Percentiles rank a stretch among this genome's conserved stretches.
Evolutionary conservation across 352 stramenopile species (phyloP).

Genomic region (Thalassiosira livingstoniorum): DNA sequence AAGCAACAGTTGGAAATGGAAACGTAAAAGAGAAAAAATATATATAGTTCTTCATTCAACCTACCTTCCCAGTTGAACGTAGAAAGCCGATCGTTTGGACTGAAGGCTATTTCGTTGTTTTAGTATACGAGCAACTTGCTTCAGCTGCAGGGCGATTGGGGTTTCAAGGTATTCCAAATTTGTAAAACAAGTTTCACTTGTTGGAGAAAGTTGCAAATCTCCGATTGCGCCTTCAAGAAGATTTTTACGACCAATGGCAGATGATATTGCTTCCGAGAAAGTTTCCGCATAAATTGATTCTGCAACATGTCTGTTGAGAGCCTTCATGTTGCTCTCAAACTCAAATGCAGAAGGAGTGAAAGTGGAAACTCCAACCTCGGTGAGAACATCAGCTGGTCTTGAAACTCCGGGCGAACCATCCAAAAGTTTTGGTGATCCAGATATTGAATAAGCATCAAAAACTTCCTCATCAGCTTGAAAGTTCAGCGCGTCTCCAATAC

Average conservation of each 20-base stretch:
- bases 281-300: constrained; percentile 61
- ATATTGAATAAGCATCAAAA: constrained; percentile 62
- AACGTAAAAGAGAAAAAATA: too few relatives aligned
- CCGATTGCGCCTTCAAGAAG: too few relatives aligned
- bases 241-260: constrained; percentile 49
- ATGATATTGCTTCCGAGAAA: constrained; percentile 50
- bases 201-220: too few relatives aligned
- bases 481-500: constrained; percentile 64
- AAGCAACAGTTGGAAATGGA: too few relatives aligned
- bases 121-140: constrained; percentile 67
- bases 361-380: constrained; percentile 40
- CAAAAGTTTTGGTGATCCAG: constrained; percentile 60
- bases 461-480: constrained; percentile 41
- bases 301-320: constrained; percentile 37
- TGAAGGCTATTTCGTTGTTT: constrained; percentile 54
- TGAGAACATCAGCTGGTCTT: constrained; percentile 52
- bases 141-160: constrained; percentile 55
- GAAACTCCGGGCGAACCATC: constrained; percentile 60
- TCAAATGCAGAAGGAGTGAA: constrained; percentile 29
- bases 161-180: constrained; percentile 47
- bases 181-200: too few relatives aligned
- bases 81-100: constrained; percentile 68
- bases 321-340: constrained; percentile 51
- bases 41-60: too few relatives aligned
- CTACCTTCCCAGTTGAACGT: constrained; percentile 49